phyloP scores from a whole-genome alignment of 768 basidiomycete species.

The Russula vinacea region DNA sequence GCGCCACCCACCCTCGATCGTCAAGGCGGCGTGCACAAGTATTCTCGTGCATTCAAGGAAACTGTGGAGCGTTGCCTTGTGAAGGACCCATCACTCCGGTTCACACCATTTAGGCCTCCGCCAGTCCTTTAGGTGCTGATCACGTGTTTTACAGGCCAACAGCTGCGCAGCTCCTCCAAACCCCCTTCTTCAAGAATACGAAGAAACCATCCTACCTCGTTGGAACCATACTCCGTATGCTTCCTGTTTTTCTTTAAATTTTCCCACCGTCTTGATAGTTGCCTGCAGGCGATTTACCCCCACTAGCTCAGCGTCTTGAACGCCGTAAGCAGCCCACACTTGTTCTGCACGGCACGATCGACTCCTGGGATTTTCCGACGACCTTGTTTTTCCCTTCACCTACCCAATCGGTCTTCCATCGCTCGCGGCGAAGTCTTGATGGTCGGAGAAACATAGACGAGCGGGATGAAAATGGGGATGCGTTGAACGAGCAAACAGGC shows the following conservation, averaged over 20 bases:
- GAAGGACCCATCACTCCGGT: slow-evolving; percentile 83
- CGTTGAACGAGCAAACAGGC: background rate
- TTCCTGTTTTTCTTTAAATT: background rate
- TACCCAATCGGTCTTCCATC: slow-evolving; percentile 13
- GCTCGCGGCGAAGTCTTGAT: background rate
- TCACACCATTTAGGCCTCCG: slow-evolving; percentile 15
- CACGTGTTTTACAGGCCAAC: slow-evolving; percentile 55
- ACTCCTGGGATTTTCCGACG: slow-evolving; percentile 78
- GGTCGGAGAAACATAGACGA: background rate
- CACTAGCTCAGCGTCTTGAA: slow-evolving; percentile 70
- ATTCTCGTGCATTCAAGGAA: slow-evolving; percentile 79
- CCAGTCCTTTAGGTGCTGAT: background rate
- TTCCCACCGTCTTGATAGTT: background rate
- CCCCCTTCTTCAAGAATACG: slow-evolving; percentile 72
- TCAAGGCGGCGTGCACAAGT: slow-evolving; percentile 65
- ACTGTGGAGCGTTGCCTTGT: slow-evolving; percentile 76
- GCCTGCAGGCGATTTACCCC: slow-evolving; percentile 59
- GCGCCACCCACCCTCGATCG: slow-evolving; percentile 75
- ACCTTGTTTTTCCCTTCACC: slow-evolving; percentile 29
- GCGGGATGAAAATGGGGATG: slow-evolving; percentile 1
- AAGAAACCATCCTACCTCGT: slow-evolving; percentile 81
- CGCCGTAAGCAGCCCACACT: slow-evolving; percentile 46
- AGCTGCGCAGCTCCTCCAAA: slow-evolving; percentile 71
- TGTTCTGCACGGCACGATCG: slow-evolving; percentile 51
- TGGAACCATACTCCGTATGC: slow-evolving; percentile 63